Conservation (phyloP, 352 stramenopile species). For the Pythium plurisporium region DNA sequence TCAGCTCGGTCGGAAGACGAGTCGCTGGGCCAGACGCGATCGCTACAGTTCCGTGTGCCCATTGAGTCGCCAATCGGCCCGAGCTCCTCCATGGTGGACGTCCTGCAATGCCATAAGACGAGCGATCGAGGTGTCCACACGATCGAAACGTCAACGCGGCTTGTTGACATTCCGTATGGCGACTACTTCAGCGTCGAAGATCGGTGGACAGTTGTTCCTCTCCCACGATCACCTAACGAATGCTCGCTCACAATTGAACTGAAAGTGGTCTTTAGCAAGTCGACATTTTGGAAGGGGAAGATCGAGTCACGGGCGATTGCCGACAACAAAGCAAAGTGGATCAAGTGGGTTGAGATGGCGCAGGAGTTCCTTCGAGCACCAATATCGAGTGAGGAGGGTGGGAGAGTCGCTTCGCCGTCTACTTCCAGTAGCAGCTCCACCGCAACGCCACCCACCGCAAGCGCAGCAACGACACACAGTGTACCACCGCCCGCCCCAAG, state of each 20-base stretch:
- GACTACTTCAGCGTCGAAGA: slow-evolving; percentile 87
- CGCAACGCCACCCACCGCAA: no score
- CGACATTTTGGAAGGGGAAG: slow-evolving; percentile 78
- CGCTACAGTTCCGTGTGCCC: slow-evolving; percentile 69
- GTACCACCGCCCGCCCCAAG: no score
- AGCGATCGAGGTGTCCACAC: slow-evolving; percentile 35
- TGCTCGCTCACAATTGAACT: slow-evolving; percentile 75
- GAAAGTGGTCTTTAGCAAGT: slow-evolving; percentile 82
- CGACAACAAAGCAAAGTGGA: slow-evolving; percentile 73
- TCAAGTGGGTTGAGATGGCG: slow-evolving; percentile 62
- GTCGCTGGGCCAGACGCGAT: slow-evolving; percentile 46
- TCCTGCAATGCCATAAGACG: slow-evolving; percentile 63
- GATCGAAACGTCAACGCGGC: slow-evolving; percentile 71
- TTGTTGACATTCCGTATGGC: slow-evolving; percentile 83
- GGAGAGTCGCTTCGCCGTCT: neutral
- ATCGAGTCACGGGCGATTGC: slow-evolving; percentile 70
- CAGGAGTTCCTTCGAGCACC: slow-evolving; percentile 35
- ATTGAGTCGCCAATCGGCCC: slow-evolving; percentile 78
- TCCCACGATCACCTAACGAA: slow-evolving; percentile 29
- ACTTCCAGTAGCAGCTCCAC: neutral
- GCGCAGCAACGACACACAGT: no score
- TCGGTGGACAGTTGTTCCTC: slow-evolving; percentile 67
- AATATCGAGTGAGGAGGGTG: slow-evolving; percentile 6
- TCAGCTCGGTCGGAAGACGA: slow-evolving; percentile 36
- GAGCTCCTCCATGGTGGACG: slow-evolving; percentile 77